phyloP scores from a whole-genome alignment of 2,329 filamentous ascomycete species.

The Calycina herbarum region DNA sequence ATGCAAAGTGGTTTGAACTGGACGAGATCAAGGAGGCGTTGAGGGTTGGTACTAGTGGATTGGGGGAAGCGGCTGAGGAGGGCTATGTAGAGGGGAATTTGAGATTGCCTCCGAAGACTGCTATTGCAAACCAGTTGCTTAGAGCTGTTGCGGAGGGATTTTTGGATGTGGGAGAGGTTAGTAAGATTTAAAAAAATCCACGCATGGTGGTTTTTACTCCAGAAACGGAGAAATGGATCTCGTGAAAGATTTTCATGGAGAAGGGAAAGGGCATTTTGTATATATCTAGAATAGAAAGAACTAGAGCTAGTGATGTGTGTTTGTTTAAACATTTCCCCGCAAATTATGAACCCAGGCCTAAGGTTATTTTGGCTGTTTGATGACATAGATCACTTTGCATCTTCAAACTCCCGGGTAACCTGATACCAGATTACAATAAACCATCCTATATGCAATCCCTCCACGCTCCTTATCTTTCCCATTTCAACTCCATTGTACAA shows the following conservation, averaged over 20 bases:
- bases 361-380: no score
- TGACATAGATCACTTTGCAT: background rate
- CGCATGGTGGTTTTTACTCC: background rate
- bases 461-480: background rate
- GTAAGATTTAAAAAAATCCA: constrained; percentile 13
- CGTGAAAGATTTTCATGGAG: background rate
- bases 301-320: no score
- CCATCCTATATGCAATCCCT: background rate
- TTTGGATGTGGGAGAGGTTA: constrained; percentile 41
- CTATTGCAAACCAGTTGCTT: constrained; percentile 90
- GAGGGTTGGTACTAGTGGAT: constrained; percentile 60
- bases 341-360: background rate
- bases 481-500: background rate
- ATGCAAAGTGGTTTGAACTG: constrained; percentile 83
- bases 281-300: constrained; percentile 3
- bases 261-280: background rate
- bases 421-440: background rate
- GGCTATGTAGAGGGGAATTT: constrained; percentile 76
- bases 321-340: background rate
- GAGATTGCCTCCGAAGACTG: constrained; percentile 79
- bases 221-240: background rate
- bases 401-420: background rate
- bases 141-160: constrained; percentile 77
- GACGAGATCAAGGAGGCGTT: constrained; percentile 80
- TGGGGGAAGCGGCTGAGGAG: constrained; percentile 63